Evolutionary conservation across 164 flowering plant species (phyloP), one percentile per base, ranked within the genome.

Genomic region (Sextonia rubra): DNA sequence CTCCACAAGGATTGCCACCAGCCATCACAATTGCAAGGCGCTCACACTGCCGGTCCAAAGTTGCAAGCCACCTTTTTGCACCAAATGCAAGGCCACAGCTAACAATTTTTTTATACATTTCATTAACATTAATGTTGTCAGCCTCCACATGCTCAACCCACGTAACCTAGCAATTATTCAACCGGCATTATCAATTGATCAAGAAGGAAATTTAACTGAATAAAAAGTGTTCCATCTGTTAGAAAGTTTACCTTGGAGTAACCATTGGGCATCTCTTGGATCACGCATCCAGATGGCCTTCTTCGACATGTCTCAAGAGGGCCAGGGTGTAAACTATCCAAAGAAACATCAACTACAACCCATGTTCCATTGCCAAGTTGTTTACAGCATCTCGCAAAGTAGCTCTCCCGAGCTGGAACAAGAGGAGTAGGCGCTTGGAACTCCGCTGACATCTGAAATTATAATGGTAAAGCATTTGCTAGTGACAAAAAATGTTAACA

Each of bases 101-200:
- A 37, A 91, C 91, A 2, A 91, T 77, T 8, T 84, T 79, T 77
- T 77, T 88, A 77, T 88, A 91, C 0, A 91, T 77, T 70, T 25
- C 76, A 64, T 91, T 90, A 66, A 90, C 91, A 4, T 86, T 85
- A 78, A 86, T 79, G 60, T 90, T 92, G 70, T 93, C 95, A 22
- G 86, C 87, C 73, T 90, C 98, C 1, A 89, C 88, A 81, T 93
- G 88, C 76, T 93, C 98, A 49, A 93, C 87, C 97, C 98, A 93
- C n/a, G 82, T 89, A 8, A 93, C 92, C 98, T 93, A 69, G 25
- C 20, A 15, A 20, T 30, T 17, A n/a, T 22, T 20, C 12, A 61
- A 7, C 20, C 9, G 47, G 4, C 18, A 17, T 20, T 7, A 64
- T 3, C 2, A 49, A 29, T 18, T 14, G 30, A 30, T 62, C 23